Percentiles rank a stretch among this genome's conserved stretches.
These are phyloP conservation scores for Kodamaea laetipori DNA, from an alignment of 805 yeast species.

Conservation along the genomic window DNA sequence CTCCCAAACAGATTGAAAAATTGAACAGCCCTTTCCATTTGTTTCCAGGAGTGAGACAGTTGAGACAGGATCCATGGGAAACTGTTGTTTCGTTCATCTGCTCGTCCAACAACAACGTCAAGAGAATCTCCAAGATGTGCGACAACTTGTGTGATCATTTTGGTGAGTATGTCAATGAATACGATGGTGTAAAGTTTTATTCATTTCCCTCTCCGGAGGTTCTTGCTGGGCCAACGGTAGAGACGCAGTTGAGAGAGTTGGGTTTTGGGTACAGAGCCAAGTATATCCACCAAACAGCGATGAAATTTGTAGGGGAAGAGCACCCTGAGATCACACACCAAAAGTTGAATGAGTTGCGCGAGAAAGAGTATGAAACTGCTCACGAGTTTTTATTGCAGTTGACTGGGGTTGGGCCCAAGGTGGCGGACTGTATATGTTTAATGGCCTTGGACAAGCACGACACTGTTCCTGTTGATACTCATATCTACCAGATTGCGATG, in stretches of 20 bases:
- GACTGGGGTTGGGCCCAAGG: conserved; percentile 95
- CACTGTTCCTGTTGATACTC: conserved; percentile 94
- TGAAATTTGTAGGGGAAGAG: conserved; percentile 46
- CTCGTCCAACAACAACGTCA: conserved; percentile 93
- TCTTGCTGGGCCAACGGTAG: conserved; percentile 42
- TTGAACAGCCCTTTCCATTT: conserved; percentile 34
- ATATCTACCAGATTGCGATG: conserved; percentile 85
- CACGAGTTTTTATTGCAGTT: conserved; percentile 63
- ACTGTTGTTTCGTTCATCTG: conserved; percentile 87
- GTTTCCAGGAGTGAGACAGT: conserved; percentile 75
- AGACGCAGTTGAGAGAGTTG: conserved; percentile 43
- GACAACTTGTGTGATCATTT: conserved; percentile 69
- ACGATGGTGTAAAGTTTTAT: conserved; percentile 59
- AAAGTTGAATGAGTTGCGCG: conserved; percentile 46
- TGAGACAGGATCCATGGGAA: conserved; percentile 97
- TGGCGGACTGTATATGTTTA: conserved; percentile 92
- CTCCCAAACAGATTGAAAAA: conserved; percentile 43
- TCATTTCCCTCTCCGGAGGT: conserved; percentile 72
- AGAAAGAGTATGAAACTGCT: conserved; percentile 50
- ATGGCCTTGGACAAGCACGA: conserved; percentile 88
- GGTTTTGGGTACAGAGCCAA: conserved; percentile 93
- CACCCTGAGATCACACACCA: conserved; percentile 37
- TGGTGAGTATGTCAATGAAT: conserved; percentile 59
- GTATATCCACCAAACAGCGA: conserved; percentile 79
- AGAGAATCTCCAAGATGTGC: conserved; percentile 92